Conservation (phyloP, 345 rosid genomes). For the Eucalyptus caleyi region DNA sequence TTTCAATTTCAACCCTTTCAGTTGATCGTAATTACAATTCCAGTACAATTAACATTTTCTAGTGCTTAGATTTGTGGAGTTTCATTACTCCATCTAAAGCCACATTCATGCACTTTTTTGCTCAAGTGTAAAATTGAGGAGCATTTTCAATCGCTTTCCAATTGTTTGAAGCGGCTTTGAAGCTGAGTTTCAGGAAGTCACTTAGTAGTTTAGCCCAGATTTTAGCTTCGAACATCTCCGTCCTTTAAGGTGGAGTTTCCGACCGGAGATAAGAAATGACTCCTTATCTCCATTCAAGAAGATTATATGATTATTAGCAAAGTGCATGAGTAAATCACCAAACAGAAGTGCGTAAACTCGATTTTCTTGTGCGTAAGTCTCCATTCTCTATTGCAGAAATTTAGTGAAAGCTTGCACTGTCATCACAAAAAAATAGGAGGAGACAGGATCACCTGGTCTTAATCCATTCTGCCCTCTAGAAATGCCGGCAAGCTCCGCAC, state of each 20-base stretch:
- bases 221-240: neutral
- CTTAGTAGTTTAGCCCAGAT: neutral
- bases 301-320: rapidly evolving
- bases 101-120: neutral
- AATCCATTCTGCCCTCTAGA: neutral
- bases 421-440: neutral
- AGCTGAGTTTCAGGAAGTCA: neutral
- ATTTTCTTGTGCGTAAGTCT: neutral
- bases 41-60: no score
- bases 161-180: neutral
- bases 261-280: neutral
- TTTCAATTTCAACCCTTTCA: no score
- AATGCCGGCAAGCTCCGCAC: rapidly evolving
- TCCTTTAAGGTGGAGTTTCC: neutral
- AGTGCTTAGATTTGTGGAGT: neutral
- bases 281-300: neutral
- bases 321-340: neutral
- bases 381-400: neutral
- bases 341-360: neutral
- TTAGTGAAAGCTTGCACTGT: neutral
- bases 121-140: neutral
- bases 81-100: neutral
- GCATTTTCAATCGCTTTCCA: neutral
- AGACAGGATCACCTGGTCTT: neutral
- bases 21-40: neutral